Evolutionary conservation across 495 filamentous ascomycete genomes (phyloP), one percentile per base, ranked within the genome.

Genomic region (Lindgomyces ingoldianus): DNA sequence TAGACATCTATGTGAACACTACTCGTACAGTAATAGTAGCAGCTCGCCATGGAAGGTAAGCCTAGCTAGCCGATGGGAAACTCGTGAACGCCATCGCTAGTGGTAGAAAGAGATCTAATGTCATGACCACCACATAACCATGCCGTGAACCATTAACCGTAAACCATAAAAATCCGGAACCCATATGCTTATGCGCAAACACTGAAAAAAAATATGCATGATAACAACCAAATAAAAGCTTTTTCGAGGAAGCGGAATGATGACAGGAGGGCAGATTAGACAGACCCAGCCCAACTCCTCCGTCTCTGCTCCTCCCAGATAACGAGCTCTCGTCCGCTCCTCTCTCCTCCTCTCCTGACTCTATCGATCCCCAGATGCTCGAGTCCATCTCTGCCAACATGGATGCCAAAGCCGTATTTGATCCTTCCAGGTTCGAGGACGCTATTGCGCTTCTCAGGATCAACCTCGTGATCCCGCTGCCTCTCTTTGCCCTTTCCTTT

Each of bases 291-390:
- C 54, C 62, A 54, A 48, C 63, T 60, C 63, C 33, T 25, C 11
- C 57, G 24, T 14, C 33, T 52, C 70, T 70, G 64, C 68, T 68
- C 70, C 46, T 73, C 68, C 36, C 50, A 70, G 42, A 75, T 59
- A 11, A 73, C 63, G 68, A 76, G 64, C 62, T 74, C 71, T n/a
- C 68, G 57, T 6, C 64, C 64, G 30, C 53, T 52, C 42, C 66
- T 64, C 60, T 60, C 61, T 14, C 80, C 83, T 30, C 78, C 79
- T 21, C 81, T 72, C 55, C 75, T 69, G 56, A 86, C 73, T 44
- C 85, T 78, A 70, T 89, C 88, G 69, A 91, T 82, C 0, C 87
- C 87, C 27, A 87, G 72, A 74, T 86, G 84, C 70, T 89, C 85
- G 45, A 75, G 80, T 12, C 83, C 85, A 71, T 90, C 84, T 30